Evolutionary conservation across 2,329 filamentous ascomycete genomes (phyloP).

Genomic region (Penicillium sp.): DNA sequence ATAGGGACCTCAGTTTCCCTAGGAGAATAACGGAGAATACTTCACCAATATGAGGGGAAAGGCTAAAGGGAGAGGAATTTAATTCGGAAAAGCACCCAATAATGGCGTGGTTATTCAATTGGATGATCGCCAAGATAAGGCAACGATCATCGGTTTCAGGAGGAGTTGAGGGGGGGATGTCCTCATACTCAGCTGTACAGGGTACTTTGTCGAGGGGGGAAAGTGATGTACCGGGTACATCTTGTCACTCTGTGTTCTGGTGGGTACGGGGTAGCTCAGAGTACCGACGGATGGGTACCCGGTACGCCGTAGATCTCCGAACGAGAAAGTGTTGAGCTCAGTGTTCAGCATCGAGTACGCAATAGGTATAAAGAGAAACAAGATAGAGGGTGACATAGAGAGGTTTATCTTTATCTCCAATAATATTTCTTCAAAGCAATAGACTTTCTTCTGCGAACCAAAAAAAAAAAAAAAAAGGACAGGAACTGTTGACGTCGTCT

Average conservation of each 20-base stretch:
- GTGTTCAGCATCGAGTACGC: neutral
- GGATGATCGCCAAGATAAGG: constrained; percentile 3
- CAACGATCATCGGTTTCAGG: constrained; percentile 12
- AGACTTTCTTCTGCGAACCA: too few relatives aligned
- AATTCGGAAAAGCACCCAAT: constrained; percentile 4
- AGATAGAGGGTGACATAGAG: neutral
- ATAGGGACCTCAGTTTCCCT: neutral
- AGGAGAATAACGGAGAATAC: neutral
- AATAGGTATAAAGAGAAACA: neutral
- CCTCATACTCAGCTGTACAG: constrained; percentile 1
- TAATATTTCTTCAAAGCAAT: neutral
- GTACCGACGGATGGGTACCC: constrained; percentile 11
- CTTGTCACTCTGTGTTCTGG: constrained; percentile 15
- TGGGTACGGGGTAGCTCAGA: constrained; percentile 20
- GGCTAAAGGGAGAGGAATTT: neutral
- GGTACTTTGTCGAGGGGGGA: neutral
- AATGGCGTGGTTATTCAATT: constrained; percentile 5
- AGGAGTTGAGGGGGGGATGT: neutral
- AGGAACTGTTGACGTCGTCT: constrained; percentile 8
- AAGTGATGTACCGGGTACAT: constrained; percentile 20
- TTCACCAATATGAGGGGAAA: neutral
- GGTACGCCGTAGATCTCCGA: constrained; percentile 13
- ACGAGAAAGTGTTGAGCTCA: constrained; percentile 8
- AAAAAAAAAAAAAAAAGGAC: neutral
- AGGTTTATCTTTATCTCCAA: neutral